A percentile compares a stretch with the other conserved stretches of the same genome.
Evolutionary conservation across 108 stramenopile species (phyloP).

Genomic region (Fistulifera solaris): DNA sequence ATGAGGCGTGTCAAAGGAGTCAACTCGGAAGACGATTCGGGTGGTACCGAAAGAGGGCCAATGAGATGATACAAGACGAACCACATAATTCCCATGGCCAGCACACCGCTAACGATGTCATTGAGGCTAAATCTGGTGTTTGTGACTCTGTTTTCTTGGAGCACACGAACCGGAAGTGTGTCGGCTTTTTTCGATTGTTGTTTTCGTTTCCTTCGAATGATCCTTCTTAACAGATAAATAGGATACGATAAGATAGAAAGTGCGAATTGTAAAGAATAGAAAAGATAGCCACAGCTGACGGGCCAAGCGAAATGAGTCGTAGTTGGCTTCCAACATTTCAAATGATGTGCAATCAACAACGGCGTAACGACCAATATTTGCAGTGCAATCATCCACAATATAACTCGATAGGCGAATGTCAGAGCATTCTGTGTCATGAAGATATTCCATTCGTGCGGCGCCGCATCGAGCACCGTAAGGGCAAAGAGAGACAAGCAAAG

Average conservation of each 20-base stretch:
- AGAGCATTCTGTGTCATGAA: not conserved
- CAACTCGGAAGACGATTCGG: not conserved
- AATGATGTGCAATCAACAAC: not conserved
- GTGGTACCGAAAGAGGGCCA: not conserved
- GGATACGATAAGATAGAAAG: not conserved
- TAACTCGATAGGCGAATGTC: not conserved
- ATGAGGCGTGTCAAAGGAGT: slow-evolving; percentile 20
- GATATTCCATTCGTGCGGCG: not conserved
- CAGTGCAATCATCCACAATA: not conserved
- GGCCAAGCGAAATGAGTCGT: not conserved
- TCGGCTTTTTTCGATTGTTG: not conserved
- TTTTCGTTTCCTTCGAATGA: not conserved
- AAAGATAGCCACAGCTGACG: not conserved
- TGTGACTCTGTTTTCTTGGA: too few relatives aligned
- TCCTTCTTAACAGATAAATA: not conserved
- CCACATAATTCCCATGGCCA: not conserved
- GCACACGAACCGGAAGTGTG: too few relatives aligned
- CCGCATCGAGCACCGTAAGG: not conserved
- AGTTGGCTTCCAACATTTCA: not conserved
- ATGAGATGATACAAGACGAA: not conserved
- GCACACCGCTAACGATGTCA: not conserved
- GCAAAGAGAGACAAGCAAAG: slow-evolving; percentile 1
- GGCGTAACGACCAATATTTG: not conserved
- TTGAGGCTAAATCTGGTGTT: not conserved
- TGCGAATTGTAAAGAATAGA: not conserved